Evolutionary conservation across 257 asterid genomes (phyloP).

Genomic region (Cruciata laevipes): DNA sequence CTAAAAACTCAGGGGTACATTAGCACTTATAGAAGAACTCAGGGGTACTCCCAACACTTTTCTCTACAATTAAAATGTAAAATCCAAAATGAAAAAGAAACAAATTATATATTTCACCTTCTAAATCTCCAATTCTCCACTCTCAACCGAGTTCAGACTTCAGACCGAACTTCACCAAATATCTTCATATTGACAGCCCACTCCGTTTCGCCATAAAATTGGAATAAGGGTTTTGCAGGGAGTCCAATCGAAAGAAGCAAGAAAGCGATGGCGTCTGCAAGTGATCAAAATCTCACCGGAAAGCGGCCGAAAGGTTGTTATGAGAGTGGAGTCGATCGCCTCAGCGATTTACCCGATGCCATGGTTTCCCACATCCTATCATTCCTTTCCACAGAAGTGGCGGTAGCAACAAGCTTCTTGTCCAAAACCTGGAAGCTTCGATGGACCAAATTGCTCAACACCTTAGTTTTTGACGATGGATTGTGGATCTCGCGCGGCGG

Average conservation of each 20-base stretch:
- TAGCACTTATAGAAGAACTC: too few relatives aligned
- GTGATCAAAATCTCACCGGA: not conserved
- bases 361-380: not conserved
- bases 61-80: too few relatives aligned
- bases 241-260: not conserved
- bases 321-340: not conserved
- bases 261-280: not conserved
- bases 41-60: too few relatives aligned
- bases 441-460: not conserved
- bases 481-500: not conserved
- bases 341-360: constrained; percentile 6
- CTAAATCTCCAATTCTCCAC: too few relatives aligned
- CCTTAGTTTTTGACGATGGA: not conserved
- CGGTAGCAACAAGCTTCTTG: not conserved
- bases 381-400: not conserved
- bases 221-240: not conserved
- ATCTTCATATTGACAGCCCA: not conserved
- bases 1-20: too few relatives aligned
- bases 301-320: not conserved
- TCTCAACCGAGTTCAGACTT: too few relatives aligned
- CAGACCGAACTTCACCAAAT: not conserved
- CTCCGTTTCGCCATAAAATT: too few relatives aligned
- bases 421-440: not conserved
- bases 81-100: too few relatives aligned
- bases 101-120: too few relatives aligned